phyloP scores from a whole-genome alignment of 345 rosid genomes.

The Carallia brachiata region DNA sequence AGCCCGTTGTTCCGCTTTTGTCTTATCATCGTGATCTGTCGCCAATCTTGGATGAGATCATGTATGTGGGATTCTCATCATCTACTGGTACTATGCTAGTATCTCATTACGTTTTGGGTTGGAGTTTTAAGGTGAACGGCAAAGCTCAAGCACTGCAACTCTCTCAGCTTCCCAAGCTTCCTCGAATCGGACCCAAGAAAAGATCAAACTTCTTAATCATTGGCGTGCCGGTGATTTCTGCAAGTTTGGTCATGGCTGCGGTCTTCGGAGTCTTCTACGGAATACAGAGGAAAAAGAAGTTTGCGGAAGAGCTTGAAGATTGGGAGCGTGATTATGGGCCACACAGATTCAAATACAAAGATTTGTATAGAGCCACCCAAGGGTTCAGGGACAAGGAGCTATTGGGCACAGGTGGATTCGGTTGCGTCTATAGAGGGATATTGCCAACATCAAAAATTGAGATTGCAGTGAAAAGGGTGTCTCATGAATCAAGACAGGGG shows the following conservation, averaged over 20 bases:
- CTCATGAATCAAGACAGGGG: slow-evolving; percentile 62
- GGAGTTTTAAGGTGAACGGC: slow-evolving; percentile 58
- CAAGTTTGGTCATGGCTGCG: slow-evolving; percentile 18
- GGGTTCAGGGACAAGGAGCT: slow-evolving; percentile 59
- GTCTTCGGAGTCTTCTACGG: slow-evolving; percentile 22
- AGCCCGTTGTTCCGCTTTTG: slow-evolving; percentile 47
- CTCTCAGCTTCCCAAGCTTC: slow-evolving; percentile 62
- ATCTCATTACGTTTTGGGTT: slow-evolving; percentile 58
- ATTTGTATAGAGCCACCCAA: slow-evolving; percentile 57
- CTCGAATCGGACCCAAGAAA: slow-evolving; percentile 33
- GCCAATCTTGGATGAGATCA: slow-evolving; percentile 21
- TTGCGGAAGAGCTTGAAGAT: slow-evolving; percentile 62
- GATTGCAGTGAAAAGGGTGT: slow-evolving; percentile 63
- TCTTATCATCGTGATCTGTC: slow-evolving; percentile 47
- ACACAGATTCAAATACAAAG: slow-evolving; percentile 59
- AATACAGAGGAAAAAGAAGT: slow-evolving; percentile 48
- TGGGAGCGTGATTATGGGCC: slow-evolving; percentile 72
- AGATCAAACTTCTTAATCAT: slow-evolving; percentile 35
- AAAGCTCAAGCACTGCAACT: slow-evolving; percentile 38
- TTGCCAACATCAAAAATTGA: slow-evolving; percentile 41
- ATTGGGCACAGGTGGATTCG: slow-evolving; percentile 64
- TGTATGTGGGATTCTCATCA: slow-evolving; percentile 75
- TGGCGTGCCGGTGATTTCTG: slow-evolving; percentile 44
- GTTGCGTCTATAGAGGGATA: slow-evolving; percentile 58
- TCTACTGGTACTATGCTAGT: slow-evolving; percentile 42